phyloP scores from a whole-genome alignment of 345 rosid species.

The Citrus mangshanensis region DNA sequence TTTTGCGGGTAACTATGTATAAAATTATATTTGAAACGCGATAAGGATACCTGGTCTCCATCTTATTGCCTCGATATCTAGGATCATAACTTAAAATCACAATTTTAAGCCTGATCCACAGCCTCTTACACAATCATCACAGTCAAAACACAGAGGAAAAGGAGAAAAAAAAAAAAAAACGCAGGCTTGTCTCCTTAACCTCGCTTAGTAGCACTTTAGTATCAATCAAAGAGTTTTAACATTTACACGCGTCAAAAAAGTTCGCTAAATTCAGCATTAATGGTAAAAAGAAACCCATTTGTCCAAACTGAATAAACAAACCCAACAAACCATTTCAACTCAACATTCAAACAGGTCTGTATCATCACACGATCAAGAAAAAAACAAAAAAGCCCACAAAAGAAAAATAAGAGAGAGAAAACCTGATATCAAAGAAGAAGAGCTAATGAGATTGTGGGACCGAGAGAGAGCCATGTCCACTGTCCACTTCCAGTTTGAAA shows the following conservation, averaged over 20 bases:
- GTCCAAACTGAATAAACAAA: background rate
- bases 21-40: background rate
- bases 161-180: background rate
- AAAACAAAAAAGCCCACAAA: background rate
- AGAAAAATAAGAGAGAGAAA: background rate
- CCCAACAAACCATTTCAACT: background rate
- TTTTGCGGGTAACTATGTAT: background rate
- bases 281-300: background rate
- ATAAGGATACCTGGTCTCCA: background rate
- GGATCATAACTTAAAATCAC: background rate
- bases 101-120: background rate
- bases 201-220: background rate
- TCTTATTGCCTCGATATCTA: background rate
- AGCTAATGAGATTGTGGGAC: background rate
- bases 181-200: background rate
- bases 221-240: background rate
- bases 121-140: background rate
- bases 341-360: background rate
- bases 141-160: background rate
- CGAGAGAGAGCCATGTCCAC: background rate
- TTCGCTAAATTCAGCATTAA: background rate
- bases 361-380: background rate
- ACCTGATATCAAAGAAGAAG: slow-evolving; percentile 5
- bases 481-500: background rate
- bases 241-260: background rate